Conservation (phyloP, 2,329 filamentous ascomycete species). For the Penicillium sp. region DNA sequence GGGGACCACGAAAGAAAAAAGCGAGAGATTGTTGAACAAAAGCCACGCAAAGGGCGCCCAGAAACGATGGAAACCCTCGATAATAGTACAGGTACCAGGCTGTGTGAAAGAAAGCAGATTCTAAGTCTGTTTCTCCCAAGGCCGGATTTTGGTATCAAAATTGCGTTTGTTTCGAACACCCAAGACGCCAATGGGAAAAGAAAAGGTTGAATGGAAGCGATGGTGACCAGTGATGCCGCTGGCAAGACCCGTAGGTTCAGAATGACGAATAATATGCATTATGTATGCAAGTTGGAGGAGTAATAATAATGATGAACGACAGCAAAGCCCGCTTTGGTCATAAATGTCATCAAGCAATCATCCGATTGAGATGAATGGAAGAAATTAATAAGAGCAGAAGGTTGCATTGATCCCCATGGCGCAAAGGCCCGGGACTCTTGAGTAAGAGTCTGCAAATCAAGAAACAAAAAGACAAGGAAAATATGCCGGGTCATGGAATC, state of each 20-base stretch:
- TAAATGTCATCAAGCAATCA: constrained; percentile 32
- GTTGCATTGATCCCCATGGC: neutral
- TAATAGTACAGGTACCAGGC: constrained; percentile 39
- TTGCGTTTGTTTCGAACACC: constrained; percentile 29
- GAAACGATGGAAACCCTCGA: constrained; percentile 13
- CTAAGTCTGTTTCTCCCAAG: constrained; percentile 10
- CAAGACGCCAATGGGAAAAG: constrained; percentile 26
- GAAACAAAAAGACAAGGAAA: constrained; percentile 15
- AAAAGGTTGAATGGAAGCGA: constrained; percentile 7
- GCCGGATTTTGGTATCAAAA: constrained; percentile 15
- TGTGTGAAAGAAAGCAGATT: constrained; percentile 4
- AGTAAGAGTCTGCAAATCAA: constrained; percentile 15
- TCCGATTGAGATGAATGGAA: constrained; percentile 18
- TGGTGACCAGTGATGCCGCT: neutral
- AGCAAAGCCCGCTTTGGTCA: constrained; percentile 47
- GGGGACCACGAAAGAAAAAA: constrained; percentile 10
- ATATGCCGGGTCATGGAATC: constrained; percentile 32
- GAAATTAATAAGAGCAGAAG: constrained; percentile 18
- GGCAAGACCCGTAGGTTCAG: constrained; percentile 2
- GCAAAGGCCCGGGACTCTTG: constrained; percentile 1
- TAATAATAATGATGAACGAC: constrained; percentile 28
- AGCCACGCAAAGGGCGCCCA: constrained; percentile 6
- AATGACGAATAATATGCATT: constrained; percentile 6
- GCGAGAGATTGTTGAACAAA: constrained; percentile 12
- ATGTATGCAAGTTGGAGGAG: constrained; percentile 9